Evolutionary conservation across 169 alveolate species (phyloP).

Genomic region (Eimeria zaria): DNA sequence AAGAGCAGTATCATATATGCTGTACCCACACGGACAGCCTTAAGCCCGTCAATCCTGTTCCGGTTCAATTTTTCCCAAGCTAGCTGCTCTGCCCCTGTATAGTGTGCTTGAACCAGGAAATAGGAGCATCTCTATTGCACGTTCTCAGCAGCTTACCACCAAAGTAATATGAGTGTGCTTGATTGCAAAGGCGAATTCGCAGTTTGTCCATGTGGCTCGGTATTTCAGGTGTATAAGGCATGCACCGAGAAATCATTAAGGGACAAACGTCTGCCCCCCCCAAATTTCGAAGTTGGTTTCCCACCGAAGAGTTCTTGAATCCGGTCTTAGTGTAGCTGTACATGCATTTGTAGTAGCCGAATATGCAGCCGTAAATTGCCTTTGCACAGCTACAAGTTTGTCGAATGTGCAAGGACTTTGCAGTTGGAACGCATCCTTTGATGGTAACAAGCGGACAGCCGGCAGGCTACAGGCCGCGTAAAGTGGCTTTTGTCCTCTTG

Average conservation of each 20-base stretch:
- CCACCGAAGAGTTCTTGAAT: not conserved
- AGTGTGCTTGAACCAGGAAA: not conserved
- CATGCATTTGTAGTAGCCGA: not conserved
- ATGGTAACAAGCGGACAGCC: not conserved
- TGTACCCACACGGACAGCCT: not conserved
- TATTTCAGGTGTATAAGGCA: conserved; percentile 1
- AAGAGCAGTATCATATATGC: not conserved
- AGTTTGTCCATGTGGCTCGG: not conserved
- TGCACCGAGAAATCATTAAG: conserved; percentile 34
- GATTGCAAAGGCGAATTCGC: not conserved
- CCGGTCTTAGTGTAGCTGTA: not conserved
- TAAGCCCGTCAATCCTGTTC: not conserved
- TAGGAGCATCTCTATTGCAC: not conserved
- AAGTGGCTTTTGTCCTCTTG: not conserved
- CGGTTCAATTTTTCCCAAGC: not conserved
- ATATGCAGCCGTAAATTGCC: not conserved
- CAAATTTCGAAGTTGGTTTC: conserved; percentile 5
- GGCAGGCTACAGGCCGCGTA: not conserved
- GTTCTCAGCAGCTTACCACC: not conserved
- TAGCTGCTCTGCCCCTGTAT: not conserved
- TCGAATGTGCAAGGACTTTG: not conserved
- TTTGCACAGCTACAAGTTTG: not conserved
- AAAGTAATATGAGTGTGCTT: not conserved
- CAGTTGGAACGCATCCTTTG: not conserved
- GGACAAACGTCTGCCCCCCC: conserved; percentile 44